Conservation (phyloP, 2,329 filamentous ascomycete genomes). For the Aspergillus sergii region DNA sequence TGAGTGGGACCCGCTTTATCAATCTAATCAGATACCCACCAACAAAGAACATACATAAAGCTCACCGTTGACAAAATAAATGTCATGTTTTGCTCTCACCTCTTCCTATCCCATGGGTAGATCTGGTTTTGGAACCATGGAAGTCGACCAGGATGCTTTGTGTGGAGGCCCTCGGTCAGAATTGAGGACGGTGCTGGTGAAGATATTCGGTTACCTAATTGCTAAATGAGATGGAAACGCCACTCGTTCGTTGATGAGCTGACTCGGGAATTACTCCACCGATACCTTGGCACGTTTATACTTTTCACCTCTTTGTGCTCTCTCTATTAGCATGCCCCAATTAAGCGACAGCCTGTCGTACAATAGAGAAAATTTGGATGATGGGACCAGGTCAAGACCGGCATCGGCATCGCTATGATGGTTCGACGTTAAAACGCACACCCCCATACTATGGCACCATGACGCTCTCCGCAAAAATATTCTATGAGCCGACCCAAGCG, state of each 20-base stretch:
- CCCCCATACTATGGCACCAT: too few relatives aligned
- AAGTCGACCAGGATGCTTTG: neutral
- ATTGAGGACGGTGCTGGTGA: neutral
- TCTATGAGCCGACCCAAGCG: neutral
- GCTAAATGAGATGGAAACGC: neutral
- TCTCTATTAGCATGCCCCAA: neutral
- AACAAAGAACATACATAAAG: neutral
- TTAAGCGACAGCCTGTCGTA: neutral
- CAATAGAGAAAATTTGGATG: neutral
- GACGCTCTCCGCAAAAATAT: too few relatives aligned
- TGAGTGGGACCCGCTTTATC: constrained; percentile 1
- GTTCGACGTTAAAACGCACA: neutral
- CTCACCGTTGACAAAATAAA: neutral
- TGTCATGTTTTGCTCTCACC: neutral
- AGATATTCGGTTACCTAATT: neutral
- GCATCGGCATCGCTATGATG: neutral
- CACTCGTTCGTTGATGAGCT: neutral
- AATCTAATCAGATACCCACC: neutral
- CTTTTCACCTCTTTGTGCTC: neutral
- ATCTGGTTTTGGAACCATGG: neutral
- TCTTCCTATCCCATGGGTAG: neutral
- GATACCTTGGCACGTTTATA: neutral
- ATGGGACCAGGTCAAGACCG: neutral
- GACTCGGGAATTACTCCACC: neutral
- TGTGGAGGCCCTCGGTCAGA: too few relatives aligned